Base-by-base conservation (phyloP, 2,329 filamentous ascomycete species). In the Hortaea sp. region DNA sequence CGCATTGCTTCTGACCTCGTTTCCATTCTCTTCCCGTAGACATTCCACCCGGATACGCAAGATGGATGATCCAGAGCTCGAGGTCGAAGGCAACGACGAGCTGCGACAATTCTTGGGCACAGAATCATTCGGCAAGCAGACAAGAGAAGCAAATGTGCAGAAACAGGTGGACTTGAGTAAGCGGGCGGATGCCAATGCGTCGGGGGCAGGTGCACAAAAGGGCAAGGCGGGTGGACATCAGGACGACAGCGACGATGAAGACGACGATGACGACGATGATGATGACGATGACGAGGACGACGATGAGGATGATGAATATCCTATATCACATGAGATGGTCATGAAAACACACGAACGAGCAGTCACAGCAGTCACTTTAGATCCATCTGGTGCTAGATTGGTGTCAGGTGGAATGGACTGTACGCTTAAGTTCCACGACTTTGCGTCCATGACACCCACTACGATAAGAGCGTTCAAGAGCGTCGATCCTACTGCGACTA, bases 391-490 rank as follows among this genome's bases (percentile, higher is more conserved):
- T 7, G 83, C 82, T 41, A 79, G 92, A 57, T 72, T 98, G 62
- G 81, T 90, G 41, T 92, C 88, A n/a, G 89, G 85, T 20, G 95
- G 89, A 5, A 85, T 84, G 50, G 92, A 98, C 66, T 94, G 88
- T 65, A 86, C 81, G 1, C 71, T 97, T 58, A 97, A 95, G 63
- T 74, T 98, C 12, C 88, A 95, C 69, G 90, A 98, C 63, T 94
- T 98, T 64, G 81, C 89, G 2, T 86, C 89, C 41, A 94, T 98
- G 84, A 95, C 90, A 0, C 88, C 89, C 1, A 92, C 88, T 5
- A 97, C 92, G 0, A 77, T 98, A 43, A 85, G 90, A 57, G 88
- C 92, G 1, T 98, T 98, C 75, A 88, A 88, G 61, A 89, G 83
- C 6, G 75, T 97, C 41, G 90, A 98, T 61, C 90, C 92, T 0